Evolutionary conservation across 805 yeast species (phyloP).

Genomic region (Metschnikowia cerradonensis): DNA sequence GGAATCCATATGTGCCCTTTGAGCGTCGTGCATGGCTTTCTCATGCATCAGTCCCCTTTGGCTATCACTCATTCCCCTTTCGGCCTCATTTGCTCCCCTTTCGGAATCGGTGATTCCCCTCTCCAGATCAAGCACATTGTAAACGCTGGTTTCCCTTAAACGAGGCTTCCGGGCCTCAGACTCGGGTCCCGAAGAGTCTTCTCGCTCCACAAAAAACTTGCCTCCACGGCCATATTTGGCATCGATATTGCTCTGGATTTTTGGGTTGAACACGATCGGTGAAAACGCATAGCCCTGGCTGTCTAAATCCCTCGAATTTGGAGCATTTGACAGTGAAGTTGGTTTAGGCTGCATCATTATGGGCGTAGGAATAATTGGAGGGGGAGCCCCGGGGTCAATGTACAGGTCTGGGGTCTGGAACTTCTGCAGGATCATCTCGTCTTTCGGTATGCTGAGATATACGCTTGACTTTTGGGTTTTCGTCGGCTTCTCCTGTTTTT

Average conservation of each 20-base stretch:
- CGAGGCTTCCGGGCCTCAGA: slow-evolving; percentile 8
- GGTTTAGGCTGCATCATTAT: slow-evolving; percentile 25
- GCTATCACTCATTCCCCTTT: too few species aligned
- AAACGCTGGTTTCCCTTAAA: slow-evolving; percentile 14
- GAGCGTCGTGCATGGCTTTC: too few species aligned
- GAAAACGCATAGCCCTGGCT: slow-evolving; percentile 62
- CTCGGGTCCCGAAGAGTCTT: slow-evolving; percentile 16
- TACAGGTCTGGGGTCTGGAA: slow-evolving; percentile 29
- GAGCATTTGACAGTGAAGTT: neutral
- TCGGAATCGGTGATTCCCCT: neutral
- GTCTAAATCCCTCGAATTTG: neutral
- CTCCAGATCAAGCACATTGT: neutral
- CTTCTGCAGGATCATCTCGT: slow-evolving; percentile 44
- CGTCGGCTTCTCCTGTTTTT: neutral
- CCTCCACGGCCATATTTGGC: slow-evolving; percentile 89
- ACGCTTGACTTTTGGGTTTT: neutral
- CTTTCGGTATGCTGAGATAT: slow-evolving; percentile 51
- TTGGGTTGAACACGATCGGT: slow-evolving; percentile 77
- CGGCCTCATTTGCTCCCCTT: neutral
- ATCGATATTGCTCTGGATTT: slow-evolving; percentile 71
- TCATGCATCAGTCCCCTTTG: too few species aligned
- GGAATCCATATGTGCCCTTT: too few species aligned
- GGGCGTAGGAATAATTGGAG: slow-evolving; percentile 54
- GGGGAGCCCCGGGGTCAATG: slow-evolving; percentile 81
- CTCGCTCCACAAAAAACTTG: slow-evolving; percentile 63